Base-by-base conservation (phyloP, 306 rosid species). In the Hippophae rhamnoides region DNA sequence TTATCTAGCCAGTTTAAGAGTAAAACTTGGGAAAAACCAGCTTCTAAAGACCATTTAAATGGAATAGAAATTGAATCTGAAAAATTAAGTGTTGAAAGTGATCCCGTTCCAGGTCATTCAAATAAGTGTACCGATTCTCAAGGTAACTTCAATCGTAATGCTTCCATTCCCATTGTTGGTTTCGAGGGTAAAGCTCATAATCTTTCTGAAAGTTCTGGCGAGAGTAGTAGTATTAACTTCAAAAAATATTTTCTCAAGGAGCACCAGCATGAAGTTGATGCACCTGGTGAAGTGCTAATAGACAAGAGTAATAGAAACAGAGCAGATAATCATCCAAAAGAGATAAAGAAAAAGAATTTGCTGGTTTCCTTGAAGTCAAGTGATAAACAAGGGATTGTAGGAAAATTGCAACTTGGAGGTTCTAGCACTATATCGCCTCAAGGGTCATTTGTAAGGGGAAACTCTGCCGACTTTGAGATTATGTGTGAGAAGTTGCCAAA, bases 401-500 rank as follows among this genome's bases (percentile, higher is more conserved):
- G 26, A 56, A 53, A 58, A 52, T 31, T 48, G 60, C 38, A 31
- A 31, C 70, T 8, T 60, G 56, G 52, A 66, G 66, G 31, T 48
- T 52, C 63, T 38, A 74, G 40, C 56, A 51, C 72, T 69, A 18
- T 55, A 1, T 69, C 49, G 49, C 57, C 9, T 5, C 60, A 43
- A 48, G 56, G 44, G 47, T 63, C 76, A 25, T 62, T 23, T 53
- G 57, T 78, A 26, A 66, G 59, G 67, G 71, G 47, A 40, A 72
- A 62, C 42, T 12, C 8, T 26, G 70, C 59, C 55, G 62, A 61
- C 18, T 62, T 49, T 10, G 50, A 43, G 61, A 70, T 43, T 73
- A 75, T 42, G 57, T 65, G 65, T 64, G 75, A 23, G 49, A 68
- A 71, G 65, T 67, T 65, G 58, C 54, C 38, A 13, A 78, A 78